Conservation (phyloP, 441 rosid species). For the Bocquillonia castaneifolia region DNA sequence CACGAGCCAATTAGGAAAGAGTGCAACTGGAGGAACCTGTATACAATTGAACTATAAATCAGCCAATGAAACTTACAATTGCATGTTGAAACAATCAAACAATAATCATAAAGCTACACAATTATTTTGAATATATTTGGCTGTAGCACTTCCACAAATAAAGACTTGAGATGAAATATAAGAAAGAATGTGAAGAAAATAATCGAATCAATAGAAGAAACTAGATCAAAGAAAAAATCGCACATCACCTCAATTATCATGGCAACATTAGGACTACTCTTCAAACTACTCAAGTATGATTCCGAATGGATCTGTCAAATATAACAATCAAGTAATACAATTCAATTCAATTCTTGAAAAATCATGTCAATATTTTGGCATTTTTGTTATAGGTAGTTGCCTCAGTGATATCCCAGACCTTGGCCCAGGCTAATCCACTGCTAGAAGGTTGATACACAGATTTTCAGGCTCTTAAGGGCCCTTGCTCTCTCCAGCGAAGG, state of each 20-base stretch:
- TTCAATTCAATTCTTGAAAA: neutral
- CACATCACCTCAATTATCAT: slow-evolving; percentile 65
- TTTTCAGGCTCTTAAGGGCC: no score
- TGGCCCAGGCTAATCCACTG: no score
- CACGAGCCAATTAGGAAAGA: slow-evolving; percentile 70
- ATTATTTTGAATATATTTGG: neutral
- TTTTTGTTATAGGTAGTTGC: no score
- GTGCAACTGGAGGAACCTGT: slow-evolving; percentile 82
- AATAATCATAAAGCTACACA: neutral
- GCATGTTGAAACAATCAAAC: neutral
- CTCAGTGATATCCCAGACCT: no score
- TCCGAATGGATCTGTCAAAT: slow-evolving; percentile 68
- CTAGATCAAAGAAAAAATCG: slow-evolving; percentile 5
- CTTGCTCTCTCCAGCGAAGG: no score
- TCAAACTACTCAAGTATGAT: slow-evolving; percentile 67
- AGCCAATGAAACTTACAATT: slow-evolving; percentile 12
- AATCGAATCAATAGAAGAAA: neutral
- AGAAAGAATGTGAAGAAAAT: neutral
- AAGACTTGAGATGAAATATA: neutral
- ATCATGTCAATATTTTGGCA: neutral
- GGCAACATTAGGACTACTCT: slow-evolving; percentile 70
- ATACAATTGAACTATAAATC: slow-evolving; percentile 20
- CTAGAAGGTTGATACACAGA: no score
- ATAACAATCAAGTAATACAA: slow-evolving; percentile 13
- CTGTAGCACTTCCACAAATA: neutral